phyloP scores from a whole-genome alignment of 2,329 filamentous ascomycete species.

The Nothophaeocryptopus gaeumannii region DNA sequence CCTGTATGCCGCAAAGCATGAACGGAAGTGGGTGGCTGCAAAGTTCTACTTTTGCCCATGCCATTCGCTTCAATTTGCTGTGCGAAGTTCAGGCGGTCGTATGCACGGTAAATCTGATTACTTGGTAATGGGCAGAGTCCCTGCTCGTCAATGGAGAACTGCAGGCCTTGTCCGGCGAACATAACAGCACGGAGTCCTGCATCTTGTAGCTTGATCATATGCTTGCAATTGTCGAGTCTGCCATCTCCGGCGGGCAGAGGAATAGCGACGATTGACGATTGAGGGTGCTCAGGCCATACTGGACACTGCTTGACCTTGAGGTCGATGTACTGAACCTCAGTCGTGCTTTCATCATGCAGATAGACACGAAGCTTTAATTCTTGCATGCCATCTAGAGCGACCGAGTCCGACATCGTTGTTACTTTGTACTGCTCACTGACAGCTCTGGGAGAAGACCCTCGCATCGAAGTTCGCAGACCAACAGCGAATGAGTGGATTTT shows the following conservation, averaged over 20 bases:
- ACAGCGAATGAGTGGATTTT: constrained; percentile 31
- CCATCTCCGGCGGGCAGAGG: constrained; percentile 24
- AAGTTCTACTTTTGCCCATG: constrained; percentile 29
- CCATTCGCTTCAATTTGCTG: constrained; percentile 17
- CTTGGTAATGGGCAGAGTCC: constrained; percentile 23
- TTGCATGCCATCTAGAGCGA: constrained; percentile 13
- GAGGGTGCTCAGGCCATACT: constrained; percentile 25
- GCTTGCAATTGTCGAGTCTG: constrained; percentile 19
- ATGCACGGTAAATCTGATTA: constrained; percentile 24
- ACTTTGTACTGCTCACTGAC: constrained; percentile 13
- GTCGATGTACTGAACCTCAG: constrained; percentile 24
- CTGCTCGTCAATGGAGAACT: constrained; percentile 25
- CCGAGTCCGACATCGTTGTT: constrained; percentile 18
- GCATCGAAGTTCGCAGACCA: constrained; percentile 11
- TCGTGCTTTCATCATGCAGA: constrained; percentile 26
- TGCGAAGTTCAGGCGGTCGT: constrained; percentile 17
- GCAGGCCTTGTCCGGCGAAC: constrained; percentile 23
- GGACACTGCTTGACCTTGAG: constrained; percentile 28
- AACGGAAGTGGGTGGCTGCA: constrained; percentile 16
- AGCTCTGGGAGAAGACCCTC: not conserved
- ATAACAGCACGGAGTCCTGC: constrained; percentile 20
- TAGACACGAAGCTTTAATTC: constrained; percentile 28
- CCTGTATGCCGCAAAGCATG: constrained; percentile 22
- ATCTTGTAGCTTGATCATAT: constrained; percentile 27
- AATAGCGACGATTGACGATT: constrained; percentile 21